These are phyloP conservation scores for Pichia cabralensis DNA, from an alignment of 805 yeast species.

Conservation along the genomic window DNA sequence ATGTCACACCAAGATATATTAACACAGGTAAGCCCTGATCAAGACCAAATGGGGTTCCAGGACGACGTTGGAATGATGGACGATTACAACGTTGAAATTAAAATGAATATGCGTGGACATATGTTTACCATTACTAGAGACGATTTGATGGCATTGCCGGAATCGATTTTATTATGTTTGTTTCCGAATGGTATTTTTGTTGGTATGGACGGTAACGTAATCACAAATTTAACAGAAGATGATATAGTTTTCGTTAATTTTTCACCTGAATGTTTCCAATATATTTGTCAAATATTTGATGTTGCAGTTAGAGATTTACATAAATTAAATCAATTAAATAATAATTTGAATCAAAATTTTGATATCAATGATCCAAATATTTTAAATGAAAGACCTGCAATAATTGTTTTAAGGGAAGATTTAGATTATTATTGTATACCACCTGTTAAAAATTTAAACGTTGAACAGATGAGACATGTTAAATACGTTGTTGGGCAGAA, in stretches of 20 bases:
- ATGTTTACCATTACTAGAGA: conserved; percentile 73
- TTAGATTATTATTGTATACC: conserved; percentile 89
- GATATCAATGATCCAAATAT: conserved; percentile 45
- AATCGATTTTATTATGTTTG: conserved; percentile 72
- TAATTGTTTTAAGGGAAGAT: conserved; percentile 88
- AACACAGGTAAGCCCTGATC: conserved; percentile 68
- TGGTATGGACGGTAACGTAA: conserved; percentile 66
- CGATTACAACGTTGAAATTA: conserved; percentile 58
- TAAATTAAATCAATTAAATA: conserved; percentile 26
- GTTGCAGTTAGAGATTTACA: conserved; percentile 55
- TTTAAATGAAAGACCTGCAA: conserved; percentile 72
- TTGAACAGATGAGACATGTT: conserved; percentile 53
- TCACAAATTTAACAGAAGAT: conserved; percentile 67
- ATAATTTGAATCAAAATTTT: conserved; percentile 21
- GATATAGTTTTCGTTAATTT: conserved; percentile 79
- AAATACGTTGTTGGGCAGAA: conserved; percentile 67
- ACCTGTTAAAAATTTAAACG: conserved; percentile 44
- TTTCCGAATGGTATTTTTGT: conserved; percentile 87
- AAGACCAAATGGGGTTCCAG: conserved; percentile 11
- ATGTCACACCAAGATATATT: conserved; percentile 38
- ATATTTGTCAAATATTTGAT: conserved; percentile 64
- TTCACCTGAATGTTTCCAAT: conserved; percentile 77
- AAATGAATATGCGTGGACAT: conserved; percentile 66
- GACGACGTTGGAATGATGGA: conserved; percentile 21
- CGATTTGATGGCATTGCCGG: conserved; percentile 87